A percentile compares a stretch with the other conserved stretches of the same genome.
phyloP scores from a whole-genome alignment of 2,329 filamentous ascomycete species.

The Fusarium sp. region DNA sequence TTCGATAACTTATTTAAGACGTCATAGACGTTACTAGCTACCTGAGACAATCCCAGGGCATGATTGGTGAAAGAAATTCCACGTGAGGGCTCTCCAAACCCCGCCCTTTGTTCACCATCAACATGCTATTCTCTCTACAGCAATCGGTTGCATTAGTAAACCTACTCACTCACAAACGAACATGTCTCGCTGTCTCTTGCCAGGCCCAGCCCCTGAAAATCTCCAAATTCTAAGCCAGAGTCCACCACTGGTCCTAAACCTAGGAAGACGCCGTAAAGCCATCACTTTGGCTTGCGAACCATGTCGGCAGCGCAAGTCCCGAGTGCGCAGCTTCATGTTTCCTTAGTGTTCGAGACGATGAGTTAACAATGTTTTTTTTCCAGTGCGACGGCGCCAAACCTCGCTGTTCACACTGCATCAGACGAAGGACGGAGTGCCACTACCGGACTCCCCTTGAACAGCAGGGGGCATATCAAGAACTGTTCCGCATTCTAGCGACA shows the following conservation, averaged over 20 bases:
- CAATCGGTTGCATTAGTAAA: background rate
- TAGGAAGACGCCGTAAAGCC: background rate
- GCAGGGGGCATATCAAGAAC: background rate
- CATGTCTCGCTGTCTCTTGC: background rate
- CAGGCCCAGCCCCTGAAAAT: background rate
- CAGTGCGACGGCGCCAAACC: background rate
- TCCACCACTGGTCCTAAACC: too few species aligned
- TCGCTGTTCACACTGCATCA: background rate
- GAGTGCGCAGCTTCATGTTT: background rate
- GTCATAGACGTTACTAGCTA: background rate
- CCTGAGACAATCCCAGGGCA: background rate
- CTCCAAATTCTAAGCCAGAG: background rate
- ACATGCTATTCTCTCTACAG: background rate
- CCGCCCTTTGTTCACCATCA: too few species aligned
- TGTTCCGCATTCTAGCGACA: background rate
- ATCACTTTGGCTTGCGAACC: background rate
- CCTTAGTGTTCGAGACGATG: background rate
- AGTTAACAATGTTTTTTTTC: background rate
- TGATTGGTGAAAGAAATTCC: background rate
- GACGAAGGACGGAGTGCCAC: background rate
- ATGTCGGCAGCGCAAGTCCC: background rate
- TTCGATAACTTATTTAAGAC: background rate
- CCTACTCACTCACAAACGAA: background rate
- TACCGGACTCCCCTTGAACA: background rate
- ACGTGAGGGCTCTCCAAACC: background rate